phyloP scores from a whole-genome alignment of 2,329 filamentous ascomycete genomes.

The Alternaria conjuncta region DNA sequence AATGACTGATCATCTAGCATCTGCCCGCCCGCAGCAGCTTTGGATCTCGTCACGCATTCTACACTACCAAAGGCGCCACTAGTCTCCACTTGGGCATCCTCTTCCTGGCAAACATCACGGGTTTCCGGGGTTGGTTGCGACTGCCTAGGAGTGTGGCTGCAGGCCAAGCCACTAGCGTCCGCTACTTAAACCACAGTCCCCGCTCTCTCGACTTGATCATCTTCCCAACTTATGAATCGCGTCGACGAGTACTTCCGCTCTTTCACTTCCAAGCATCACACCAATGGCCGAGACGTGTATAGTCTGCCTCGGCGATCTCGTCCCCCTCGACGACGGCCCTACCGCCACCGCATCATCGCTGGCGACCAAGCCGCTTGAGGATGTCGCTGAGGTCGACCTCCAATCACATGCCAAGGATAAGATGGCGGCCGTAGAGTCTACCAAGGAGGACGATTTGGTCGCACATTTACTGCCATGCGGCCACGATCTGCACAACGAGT shows the following conservation, averaged over 20 bases:
- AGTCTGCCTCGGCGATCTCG: conserved; percentile 74
- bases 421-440: conserved; percentile 36
- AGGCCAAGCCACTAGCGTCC: conserved; percentile 26
- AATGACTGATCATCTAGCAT: conserved; percentile 19
- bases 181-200: conserved; percentile 29
- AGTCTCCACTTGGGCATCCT: conserved; percentile 11
- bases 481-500: conserved; percentile 91
- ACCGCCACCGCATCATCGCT: conserved; percentile 34
- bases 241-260: conserved; percentile 29
- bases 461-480: conserved; percentile 77
- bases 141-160: conserved; percentile 30
- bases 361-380: conserved; percentile 34
- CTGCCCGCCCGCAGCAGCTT: conserved; percentile 9
- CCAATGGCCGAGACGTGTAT: conserved; percentile 72
- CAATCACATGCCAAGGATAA: conserved; percentile 23
- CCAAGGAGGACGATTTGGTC: conserved; percentile 59
- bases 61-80: neutral
- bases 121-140: conserved; percentile 24
- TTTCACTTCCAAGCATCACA: conserved; percentile 26
- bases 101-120: conserved; percentile 15
- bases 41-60: conserved; percentile 7
- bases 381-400: conserved; percentile 32
- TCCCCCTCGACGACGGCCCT: conserved; percentile 59
- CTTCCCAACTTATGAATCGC: conserved; percentile 45
- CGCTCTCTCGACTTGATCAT: conserved; percentile 41